Base-by-base conservation (phyloP, 768 basidiomycete genomes). In the Suillus discolor region DNA sequence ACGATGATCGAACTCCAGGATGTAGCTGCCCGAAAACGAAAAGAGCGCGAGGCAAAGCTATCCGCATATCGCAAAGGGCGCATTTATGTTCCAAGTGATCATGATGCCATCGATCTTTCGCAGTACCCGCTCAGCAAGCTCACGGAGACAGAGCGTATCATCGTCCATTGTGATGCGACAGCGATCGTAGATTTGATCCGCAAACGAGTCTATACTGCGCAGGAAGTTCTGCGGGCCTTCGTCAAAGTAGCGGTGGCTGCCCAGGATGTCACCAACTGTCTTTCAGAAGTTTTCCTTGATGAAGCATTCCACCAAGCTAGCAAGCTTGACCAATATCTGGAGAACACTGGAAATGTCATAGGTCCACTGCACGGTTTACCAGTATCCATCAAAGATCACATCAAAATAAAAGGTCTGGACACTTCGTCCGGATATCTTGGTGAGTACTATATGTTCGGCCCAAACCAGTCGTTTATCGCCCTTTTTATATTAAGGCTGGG, bases 221-320 rank as follows among this genome's bases (percentile, higher is more conserved):
- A 70, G 45, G 63, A 77, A 41, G 73, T 73, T 41, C 66, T 77
- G 61, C 68, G 39, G 28, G 75, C 77, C 65, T 61, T 67, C n/a
- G 69, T 75, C 67, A 73, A 63, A 36, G 73, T 69, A 44, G 74
- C 76, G 1, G 62, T 74, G 61, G 70, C 69, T 7, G 69, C 76
- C n/a, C 78, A 77, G 60, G 69, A 77, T 41, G 65, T 71, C 62
- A 83, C 83, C 7, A 85, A 85, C 67, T 87, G 86, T 69, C 73
- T 87, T 25, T 84, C 85, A 18, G 87, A 89, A 66, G 83, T 88
- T 59, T 87, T 86, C 66, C 78, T 87, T 66, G 81, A 84, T 25
- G 79, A 83, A n/a, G 84, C 81, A 4, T 73, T 86, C 51, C 67
- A 72, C 61, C 77, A 81, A 49, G 88, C 88, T 5, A 74, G 70